Base-by-base conservation (phyloP, 371 early-diverging fungal genomes). In the Lichtheimia ramosa region DNA sequence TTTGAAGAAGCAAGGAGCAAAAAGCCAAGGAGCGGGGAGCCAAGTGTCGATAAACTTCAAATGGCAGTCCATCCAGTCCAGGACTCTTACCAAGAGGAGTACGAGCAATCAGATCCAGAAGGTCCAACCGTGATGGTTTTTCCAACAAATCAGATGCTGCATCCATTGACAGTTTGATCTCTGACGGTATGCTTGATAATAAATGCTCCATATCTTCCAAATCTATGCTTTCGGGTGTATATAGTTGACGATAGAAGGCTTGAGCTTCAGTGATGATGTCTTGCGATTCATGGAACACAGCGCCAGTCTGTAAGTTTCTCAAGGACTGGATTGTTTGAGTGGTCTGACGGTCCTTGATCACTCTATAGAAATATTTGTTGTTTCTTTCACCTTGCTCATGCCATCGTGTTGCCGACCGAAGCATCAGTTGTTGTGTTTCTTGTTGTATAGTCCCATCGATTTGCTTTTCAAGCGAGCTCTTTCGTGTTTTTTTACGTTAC, bases 381-480 rank as follows among this genome's bases (percentile, higher is more conserved):
- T 58, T 63, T 1, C 61, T 49, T 52, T 75, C 76, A 0, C 76
- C 70, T 25, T 66, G n/a, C 53, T 68, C 76, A 4, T 56, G 42
- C 56, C 62, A 62, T 1, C 62, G 56, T 0, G 8, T 25, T 0
- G 56, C 62, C 6, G 56, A 18, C 0, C 56, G 48, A 3, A 62
- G 24, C 4, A 56, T 51, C 1, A 27, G 8, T 2, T 18, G 20
- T 4, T 60, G 18, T 0, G 27, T 24, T 1, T 3, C 18, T 43
- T 60, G 27, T 23, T 51, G 20, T n/a, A n/a, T n/a, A 0, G 13
- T 16, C 14, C 0, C 10, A 8, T 34, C 34, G 10, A 34, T 34
- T 10, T 34, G 34, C 2, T 34, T 2, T 34, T 34, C 34, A 34
- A n/a, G n/a, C n/a, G n/a, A n/a, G n/a, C n/a, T n/a, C n/a, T n/a